Conservation (phyloP, 805 yeast genomes). For the Tetrapisispora iriomotensis region DNA sequence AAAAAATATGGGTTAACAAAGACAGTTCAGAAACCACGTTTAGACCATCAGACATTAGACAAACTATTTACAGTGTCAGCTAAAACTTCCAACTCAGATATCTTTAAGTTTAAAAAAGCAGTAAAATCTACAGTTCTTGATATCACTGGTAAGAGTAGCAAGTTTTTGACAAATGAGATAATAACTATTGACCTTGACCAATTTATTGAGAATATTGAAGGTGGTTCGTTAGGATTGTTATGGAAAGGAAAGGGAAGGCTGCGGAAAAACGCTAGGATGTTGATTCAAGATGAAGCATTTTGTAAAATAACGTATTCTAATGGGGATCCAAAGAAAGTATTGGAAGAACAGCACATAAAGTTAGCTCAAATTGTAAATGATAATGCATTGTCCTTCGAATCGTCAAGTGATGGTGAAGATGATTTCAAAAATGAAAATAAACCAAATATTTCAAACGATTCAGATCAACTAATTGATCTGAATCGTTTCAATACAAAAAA, state of each 20-base stretch:
- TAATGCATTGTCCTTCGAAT: background rate
- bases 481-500: constrained; percentile 7
- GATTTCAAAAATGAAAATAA: constrained; percentile 3
- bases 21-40: constrained; percentile 36
- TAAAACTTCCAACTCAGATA: constrained; percentile 35
- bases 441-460: background rate
- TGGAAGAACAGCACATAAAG: constrained; percentile 7
- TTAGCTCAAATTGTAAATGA: background rate
- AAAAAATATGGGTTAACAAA: constrained; percentile 43
- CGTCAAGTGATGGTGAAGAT: background rate
- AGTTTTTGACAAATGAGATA: constrained; percentile 30
- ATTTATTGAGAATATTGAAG: constrained; percentile 22
- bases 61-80: constrained; percentile 40
- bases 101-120: constrained; percentile 48
- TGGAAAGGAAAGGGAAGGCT: constrained; percentile 45
- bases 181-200: constrained; percentile 32
- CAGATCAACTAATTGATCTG: background rate
- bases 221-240: constrained; percentile 32
- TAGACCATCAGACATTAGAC: constrained; percentile 49
- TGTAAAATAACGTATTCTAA: constrained; percentile 10
- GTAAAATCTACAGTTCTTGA: constrained; percentile 71
- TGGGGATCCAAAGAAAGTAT: constrained; percentile 18
- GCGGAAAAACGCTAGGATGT: constrained; percentile 16
- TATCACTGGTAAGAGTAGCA: constrained; percentile 34
- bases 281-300: constrained; percentile 10